Evolutionary conservation across 169 alveolate genomes (phyloP), one percentile per base, ranked within the genome.

Genomic region (Perkinsus marinus): DNA sequence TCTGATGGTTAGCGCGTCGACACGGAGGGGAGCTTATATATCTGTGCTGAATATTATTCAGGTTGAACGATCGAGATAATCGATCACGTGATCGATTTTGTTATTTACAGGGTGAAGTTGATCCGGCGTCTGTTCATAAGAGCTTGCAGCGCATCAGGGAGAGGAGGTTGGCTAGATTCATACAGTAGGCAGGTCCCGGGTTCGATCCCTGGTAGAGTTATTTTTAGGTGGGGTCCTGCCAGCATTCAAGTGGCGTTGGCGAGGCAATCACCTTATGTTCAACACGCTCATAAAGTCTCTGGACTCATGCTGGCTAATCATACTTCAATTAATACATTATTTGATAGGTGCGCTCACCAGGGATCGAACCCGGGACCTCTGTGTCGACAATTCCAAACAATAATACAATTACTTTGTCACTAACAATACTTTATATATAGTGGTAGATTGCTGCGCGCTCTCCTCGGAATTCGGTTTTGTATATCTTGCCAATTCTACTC

Each of bases 281-380:
- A 96, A 38, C 97, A 98, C 22, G 96, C 98, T 34, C 99, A 98
- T 96, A 98, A 98, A 94, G 99, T 98, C n/a, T 96, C 97, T 39
- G 99, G 99, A 17, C 97, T 99, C 89, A 98, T 98, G 99, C 95
- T 99, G 94, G 99, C 99, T 6, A 99, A 99, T 92, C 99, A 99
- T 95, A 99, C 99, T 0, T 97, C 99, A n/a, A 99, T 99, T 39
- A 92, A 57, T 57, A 57, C 79, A 57, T 57, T 57, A 57, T 57
- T 57, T 16, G 79, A 57, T 57, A 13, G 79, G 79, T 57, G 36
- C 10, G 19, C 17, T n/a, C 34, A 0, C 37, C 0, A 30, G 19
- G 30, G 2, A 43, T 41, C 39, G 43, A 68, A 39, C 34, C 39
- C 6, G 46, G 36, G 37, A 41, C 46, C 46, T 41, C 46, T 41